Conservation (phyloP, 371 early-diverging fungal genomes). For the Encephalitozoon hellem region DNA sequence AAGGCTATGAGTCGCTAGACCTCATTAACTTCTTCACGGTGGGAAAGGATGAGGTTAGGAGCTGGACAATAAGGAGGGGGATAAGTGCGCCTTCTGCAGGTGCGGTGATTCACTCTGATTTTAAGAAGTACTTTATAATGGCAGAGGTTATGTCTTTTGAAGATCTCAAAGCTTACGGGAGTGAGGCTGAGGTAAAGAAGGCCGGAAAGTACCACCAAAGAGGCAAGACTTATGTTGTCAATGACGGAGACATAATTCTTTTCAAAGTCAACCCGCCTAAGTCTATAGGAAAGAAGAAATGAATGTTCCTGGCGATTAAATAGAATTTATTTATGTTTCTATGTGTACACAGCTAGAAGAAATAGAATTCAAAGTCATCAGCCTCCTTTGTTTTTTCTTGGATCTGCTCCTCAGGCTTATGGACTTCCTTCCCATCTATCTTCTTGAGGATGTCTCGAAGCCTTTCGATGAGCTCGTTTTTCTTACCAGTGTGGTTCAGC, state of each 20-base stretch:
- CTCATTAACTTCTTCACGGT: conserved; percentile 91
- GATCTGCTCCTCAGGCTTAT: background rate
- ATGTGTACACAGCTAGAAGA: background rate
- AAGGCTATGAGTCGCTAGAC: conserved; percentile 77
- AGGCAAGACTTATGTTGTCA: conserved; percentile 83
- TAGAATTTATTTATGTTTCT: conserved; percentile 10
- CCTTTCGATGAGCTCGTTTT: conserved; percentile 52
- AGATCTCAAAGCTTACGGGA: conserved; percentile 70
- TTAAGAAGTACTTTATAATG: conserved; percentile 84
- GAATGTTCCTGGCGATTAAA: background rate
- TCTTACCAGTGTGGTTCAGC: conserved; percentile 58
- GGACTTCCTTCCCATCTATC: background rate
- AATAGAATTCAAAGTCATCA: conserved; percentile 17
- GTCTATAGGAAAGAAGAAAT: conserved; percentile 28
- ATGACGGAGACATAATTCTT: conserved; percentile 74
- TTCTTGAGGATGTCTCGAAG: conserved; percentile 4
- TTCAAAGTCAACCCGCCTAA: conserved; percentile 58
- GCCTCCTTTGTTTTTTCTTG: background rate
- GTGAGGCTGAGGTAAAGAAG: conserved; percentile 78
- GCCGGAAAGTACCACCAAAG: conserved; percentile 81
- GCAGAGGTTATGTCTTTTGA: conserved; percentile 84
- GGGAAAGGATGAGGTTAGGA: conserved; percentile 70
- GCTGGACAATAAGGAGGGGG: conserved; percentile 65
- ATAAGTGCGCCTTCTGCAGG: conserved; percentile 90
- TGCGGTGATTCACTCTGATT: conserved; percentile 84